phyloP scores from a whole-genome alignment of 2,329 filamentous ascomycete genomes.

The Whalleya microplaca region DNA sequence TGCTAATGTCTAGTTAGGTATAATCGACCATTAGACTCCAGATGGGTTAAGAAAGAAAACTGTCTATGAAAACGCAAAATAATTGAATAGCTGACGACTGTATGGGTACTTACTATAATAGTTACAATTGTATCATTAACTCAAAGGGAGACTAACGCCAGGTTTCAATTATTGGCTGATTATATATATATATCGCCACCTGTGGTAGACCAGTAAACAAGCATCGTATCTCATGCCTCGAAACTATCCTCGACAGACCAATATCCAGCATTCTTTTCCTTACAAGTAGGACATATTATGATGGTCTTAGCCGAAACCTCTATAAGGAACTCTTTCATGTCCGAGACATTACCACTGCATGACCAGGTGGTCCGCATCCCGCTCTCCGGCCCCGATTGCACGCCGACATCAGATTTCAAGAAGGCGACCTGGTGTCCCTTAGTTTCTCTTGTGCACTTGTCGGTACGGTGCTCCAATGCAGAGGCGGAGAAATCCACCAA shows the following conservation, averaged over 20 bases:
- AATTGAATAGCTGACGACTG: not conserved
- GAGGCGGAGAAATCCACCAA: constrained; percentile 19
- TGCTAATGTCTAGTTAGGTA: too few relatives aligned
- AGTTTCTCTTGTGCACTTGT: constrained; percentile 13
- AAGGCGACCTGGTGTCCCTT: constrained; percentile 29
- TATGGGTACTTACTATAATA: not conserved
- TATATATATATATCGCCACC: not conserved
- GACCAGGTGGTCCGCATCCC: constrained; percentile 24
- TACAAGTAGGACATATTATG: constrained; percentile 25
- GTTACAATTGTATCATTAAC: not conserved
- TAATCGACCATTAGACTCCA: too few relatives aligned
- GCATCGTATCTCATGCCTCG: constrained; percentile 8
- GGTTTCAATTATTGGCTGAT: not conserved
- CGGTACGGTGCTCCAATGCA: constrained; percentile 23
- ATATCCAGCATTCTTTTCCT: constrained; percentile 24
- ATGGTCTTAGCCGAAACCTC: constrained; percentile 27
- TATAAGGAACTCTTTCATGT: constrained; percentile 24
- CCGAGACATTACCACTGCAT: constrained; percentile 7
- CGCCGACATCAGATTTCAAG: constrained; percentile 18
- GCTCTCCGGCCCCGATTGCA: constrained; percentile 19
- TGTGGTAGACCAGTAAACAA: not conserved
- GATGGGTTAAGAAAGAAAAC: too few relatives aligned
- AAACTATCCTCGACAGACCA: constrained; percentile 23
- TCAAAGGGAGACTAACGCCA: not conserved
- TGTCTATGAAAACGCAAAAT: not conserved